Conservation (phyloP, 306 rosid species). For the Glycyrrhiza uralensis region DNA sequence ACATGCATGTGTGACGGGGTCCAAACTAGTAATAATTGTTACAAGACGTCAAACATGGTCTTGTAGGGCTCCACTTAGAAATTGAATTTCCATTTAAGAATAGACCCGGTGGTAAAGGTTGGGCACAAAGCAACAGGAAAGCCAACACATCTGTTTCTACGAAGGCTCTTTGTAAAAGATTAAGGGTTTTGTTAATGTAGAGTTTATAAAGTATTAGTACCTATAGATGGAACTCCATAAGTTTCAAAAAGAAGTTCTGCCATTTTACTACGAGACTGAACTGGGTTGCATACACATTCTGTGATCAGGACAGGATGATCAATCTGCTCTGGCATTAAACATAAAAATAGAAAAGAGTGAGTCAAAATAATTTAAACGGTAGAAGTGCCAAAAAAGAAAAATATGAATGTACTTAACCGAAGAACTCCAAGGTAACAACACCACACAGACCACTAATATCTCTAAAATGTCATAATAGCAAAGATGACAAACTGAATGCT, state of each 20-base stretch:
- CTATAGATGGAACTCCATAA: constrained; percentile 91
- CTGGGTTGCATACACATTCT: constrained; percentile 91
- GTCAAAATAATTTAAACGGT: constrained; percentile 24
- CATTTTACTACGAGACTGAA: constrained; percentile 96
- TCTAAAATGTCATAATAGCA: not conserved
- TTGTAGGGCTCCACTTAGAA: not conserved
- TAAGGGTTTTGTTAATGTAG: not conserved
- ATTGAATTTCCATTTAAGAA: not conserved
- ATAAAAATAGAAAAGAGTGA: constrained; percentile 24
- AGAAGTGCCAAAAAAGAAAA: not conserved
- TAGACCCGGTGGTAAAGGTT: not conserved
- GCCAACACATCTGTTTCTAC: not conserved
- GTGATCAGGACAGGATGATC: constrained; percentile 95
- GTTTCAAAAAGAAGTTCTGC: constrained; percentile 97
- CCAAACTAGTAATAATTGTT: constrained; percentile 19
- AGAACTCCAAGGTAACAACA: constrained; percentile 15
- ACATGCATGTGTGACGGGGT: not conserved
- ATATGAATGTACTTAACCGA: not conserved
- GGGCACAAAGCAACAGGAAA: constrained; percentile 5
- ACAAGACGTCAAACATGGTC: constrained; percentile 2
- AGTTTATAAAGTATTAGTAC: constrained; percentile 36
- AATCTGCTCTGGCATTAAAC: constrained; percentile 87
- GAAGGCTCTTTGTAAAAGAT: not conserved
- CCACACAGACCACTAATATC: not conserved
- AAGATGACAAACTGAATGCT: constrained; percentile 3